These are phyloP conservation scores for Globisporangium camurandrum DNA, from an alignment of 352 stramenopile species.

Conservation along the genomic window DNA sequence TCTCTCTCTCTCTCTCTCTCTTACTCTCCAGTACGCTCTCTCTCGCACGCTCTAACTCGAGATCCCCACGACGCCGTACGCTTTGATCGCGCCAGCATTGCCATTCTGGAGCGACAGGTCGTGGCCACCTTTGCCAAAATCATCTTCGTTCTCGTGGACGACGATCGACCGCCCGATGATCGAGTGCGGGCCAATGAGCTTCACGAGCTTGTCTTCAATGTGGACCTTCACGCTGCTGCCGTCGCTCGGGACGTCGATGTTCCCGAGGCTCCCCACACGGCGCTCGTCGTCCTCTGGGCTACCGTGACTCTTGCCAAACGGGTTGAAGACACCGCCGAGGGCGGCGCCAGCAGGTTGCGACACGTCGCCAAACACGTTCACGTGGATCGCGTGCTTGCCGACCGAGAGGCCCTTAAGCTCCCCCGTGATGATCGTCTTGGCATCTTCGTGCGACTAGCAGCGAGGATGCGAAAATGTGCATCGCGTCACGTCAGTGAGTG, in stretches of 20 bases:
- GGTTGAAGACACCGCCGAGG: conserved; percentile 95
- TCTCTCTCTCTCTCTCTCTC: too few species aligned
- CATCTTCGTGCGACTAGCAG: conserved; percentile 78
- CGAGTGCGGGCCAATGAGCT: conserved; percentile 97
- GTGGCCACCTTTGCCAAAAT: conserved; percentile 94
- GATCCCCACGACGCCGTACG: conserved; percentile 91
- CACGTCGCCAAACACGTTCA: conserved; percentile 95
- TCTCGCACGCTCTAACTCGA: conserved; percentile 67
- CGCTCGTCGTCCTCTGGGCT: conserved; percentile 92
- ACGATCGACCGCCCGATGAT: conserved; percentile 96
- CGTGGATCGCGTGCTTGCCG: conserved; percentile 93
- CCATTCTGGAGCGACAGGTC: conserved; percentile 95
- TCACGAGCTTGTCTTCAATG: conserved; percentile 94
- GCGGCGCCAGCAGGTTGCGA: conserved; percentile 63
- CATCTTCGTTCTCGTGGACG: conserved; percentile 93
- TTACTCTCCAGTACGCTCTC: too few species aligned
- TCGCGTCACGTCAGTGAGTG: too few species aligned
- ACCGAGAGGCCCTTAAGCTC: conserved; percentile 65
- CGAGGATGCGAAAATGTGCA: too few species aligned
- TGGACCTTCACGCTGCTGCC: conserved; percentile 87
- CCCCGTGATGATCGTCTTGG: conserved; percentile 81
- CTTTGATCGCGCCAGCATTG: conserved; percentile 91
- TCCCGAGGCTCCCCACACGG: conserved; percentile 93
- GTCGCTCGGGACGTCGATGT: conserved; percentile 76
- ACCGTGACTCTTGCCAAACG: conserved; percentile 97